Evolutionary conservation across 306 rosid genomes (phyloP).

Genomic region (Prunus armeniaca): DNA sequence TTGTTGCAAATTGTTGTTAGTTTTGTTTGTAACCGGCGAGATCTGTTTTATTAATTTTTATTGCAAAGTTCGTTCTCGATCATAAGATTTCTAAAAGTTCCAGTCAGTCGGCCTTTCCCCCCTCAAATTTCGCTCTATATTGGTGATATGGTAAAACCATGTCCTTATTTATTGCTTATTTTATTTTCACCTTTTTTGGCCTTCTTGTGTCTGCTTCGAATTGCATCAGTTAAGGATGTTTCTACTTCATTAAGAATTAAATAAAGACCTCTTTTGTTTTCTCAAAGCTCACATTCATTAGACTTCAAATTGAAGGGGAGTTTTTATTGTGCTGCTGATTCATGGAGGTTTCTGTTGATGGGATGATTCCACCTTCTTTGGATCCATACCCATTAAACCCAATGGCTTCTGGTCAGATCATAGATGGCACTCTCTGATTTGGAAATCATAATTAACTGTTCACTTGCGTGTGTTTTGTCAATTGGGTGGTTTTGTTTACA

Average conservation of each 20-base stretch:
- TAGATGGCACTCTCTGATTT: neutral
- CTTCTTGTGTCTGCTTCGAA: slow-evolving; percentile 2
- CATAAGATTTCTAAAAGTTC: slow-evolving; percentile 9
- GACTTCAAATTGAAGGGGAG: slow-evolving; percentile 18
- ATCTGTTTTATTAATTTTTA: slow-evolving; percentile 42
- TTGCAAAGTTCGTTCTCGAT: neutral
- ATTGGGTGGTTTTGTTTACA: neutral
- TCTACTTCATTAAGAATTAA: slow-evolving; percentile 1
- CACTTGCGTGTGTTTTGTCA: neutral
- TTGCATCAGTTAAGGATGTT: slow-evolving; percentile 6
- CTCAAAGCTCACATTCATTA: slow-evolving; percentile 19
- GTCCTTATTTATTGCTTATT: neutral
- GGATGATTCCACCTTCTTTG: neutral
- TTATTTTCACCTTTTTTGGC: neutral
- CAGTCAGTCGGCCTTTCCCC: neutral
- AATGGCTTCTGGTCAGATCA: neutral
- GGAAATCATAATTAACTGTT: slow-evolving; percentile 1
- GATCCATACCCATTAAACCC: neutral
- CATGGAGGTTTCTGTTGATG: slow-evolving; percentile 4
- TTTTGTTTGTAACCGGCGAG: slow-evolving; percentile 36
- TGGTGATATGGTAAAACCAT: slow-evolving; percentile 4
- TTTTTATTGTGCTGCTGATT: slow-evolving; percentile 21
- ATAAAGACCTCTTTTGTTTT: slow-evolving; percentile 18
- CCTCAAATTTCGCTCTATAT: slow-evolving; percentile 11
- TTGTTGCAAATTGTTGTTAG: slow-evolving; percentile 6